A percentile compares a stretch with the other conserved stretches of the same genome.
phyloP scores from a whole-genome alignment of 1,284 basidiomycete species.

The Tilletia indica region DNA sequence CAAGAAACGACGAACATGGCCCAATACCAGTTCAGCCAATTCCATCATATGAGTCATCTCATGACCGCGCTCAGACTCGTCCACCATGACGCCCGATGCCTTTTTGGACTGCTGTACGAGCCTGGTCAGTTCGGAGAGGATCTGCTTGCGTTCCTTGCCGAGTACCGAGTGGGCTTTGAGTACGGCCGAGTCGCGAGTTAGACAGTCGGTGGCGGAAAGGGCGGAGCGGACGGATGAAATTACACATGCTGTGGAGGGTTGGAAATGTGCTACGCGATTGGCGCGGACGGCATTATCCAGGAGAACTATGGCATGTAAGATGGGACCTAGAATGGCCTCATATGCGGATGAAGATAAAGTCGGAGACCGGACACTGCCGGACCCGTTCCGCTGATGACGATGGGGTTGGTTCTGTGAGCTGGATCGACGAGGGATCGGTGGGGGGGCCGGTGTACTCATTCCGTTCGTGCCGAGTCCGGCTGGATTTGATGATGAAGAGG shows the following conservation, averaged over 20 bases:
- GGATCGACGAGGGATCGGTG: neutral
- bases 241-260: conserved; percentile 68
- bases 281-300: conserved; percentile 78
- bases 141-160: conserved; percentile 74
- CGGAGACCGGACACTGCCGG: neutral
- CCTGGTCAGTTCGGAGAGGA: conserved; percentile 76
- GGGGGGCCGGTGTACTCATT: neutral
- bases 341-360: neutral
- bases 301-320: conserved; percentile 79
- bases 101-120: conserved; percentile 80
- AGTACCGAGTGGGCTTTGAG: conserved; percentile 70
- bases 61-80: conserved; percentile 50
- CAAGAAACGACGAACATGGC: conserved; percentile 60
- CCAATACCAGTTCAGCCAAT: conserved; percentile 58
- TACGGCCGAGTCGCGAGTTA: conserved; percentile 75
- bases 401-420: neutral
- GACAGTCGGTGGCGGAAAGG: conserved; percentile 77
- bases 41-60: conserved; percentile 57
- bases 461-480: neutral
- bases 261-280: conserved; percentile 74
- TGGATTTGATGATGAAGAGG: neutral
- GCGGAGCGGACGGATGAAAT: conserved; percentile 92
- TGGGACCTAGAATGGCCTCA: conserved; percentile 56
- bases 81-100: conserved; percentile 59
- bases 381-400: conserved; percentile 2